Evolutionary conservation across 192 early-diverging fungal genomes (phyloP), one percentile per base, ranked within the genome.

Genomic region (Linnemannia hyalina): DNA sequence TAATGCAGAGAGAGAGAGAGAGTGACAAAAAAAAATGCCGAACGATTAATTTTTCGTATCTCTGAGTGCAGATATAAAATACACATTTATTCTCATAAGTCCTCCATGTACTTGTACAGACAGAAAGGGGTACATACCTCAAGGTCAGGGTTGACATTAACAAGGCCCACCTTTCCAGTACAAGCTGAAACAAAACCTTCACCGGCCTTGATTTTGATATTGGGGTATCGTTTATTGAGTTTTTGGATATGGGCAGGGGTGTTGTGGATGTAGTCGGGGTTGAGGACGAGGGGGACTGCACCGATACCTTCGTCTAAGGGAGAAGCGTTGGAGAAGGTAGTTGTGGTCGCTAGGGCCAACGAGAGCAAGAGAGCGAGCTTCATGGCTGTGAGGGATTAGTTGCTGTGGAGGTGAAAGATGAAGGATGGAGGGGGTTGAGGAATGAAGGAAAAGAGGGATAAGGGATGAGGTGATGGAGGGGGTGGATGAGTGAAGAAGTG

Each of bases 181-280:
- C 73, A 49, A 38, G 15, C 32, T 29, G 71, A 5, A 22, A n/a
- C n/a, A 47, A 47, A 3, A 26, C 13, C n/a, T 6, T 49, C 29
- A 6, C 55, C 55, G 1, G 55, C 55, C 55, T 60, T 23, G 55
- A 60, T 26, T 26, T 60, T 60, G 55, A 55, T 46, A 13, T 74
- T 46, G 13, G 73, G 73, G 32, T 54, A 74, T 20, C 73, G 73
- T n/a, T 74, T 74, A 49, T 74, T 74, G 47, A 54, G 73, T 54
- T 74, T 74, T 29, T n/a, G 26, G 47, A 74, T 74, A 8, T 74
- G 29, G 49, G 73, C 49, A 29, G 26, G 44, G 11, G 73, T 36
- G 22, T 74, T 74, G 32, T 13, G 73, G 10, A 49, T 29, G 73
- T 52, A 74, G 73, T 36, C 4, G 4, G 73, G 73, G 29, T 74